Evolutionary conservation across 2,329 filamentous ascomycete genomes (phyloP), one percentile per base, ranked within the genome.

Genomic region (Aschersonia sp.): DNA sequence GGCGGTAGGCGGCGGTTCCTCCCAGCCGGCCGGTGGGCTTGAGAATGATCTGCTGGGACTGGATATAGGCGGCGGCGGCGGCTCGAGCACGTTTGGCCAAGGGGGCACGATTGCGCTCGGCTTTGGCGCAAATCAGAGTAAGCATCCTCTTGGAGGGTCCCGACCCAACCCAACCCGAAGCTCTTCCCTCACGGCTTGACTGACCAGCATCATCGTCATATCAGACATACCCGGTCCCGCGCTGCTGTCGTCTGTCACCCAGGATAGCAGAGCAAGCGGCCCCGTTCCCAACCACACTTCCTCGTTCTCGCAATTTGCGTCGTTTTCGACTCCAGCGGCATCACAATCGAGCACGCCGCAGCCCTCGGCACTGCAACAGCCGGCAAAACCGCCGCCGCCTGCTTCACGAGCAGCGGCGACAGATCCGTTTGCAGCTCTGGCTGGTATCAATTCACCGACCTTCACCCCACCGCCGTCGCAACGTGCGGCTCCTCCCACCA

Each of bases 11-110:
- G 55, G 59, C 31, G 65, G 67, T 29, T 63, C 70, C 22, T 22
- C 22, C 22, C 22, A 22, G 11, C 75, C 78, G 49, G 68, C 77
- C 1, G 80, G 77, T 47, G 81, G 85, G 11, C 64, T 97, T 29
- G 89, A 96, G 59, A 89, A 94, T 61, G 92, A 98, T 60, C 71
- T 98, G 6, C 72, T 98, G 5, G 92, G 92, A 0, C 68, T 98
- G 42, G 94, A 88, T 41, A 78, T 98, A 58, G 80, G 22, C 22
- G 22, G 80, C 58, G 80, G 80, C 45, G 81, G 85, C 45, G 56
- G 58, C 14, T 72, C 75, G 5, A 62, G 61, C 51, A 73, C 67
- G 48, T 90, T 81, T 58, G 82, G 85, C 10, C 79, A 85, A 58
- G 79, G 81, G 5, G 89, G 90, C 44, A 83, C 83, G 46, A 94